Evolutionary conservation across 768 basidiomycete genomes (phyloP), one percentile per base, ranked within the genome.

Genomic region (Boletus barrowsii): DNA sequence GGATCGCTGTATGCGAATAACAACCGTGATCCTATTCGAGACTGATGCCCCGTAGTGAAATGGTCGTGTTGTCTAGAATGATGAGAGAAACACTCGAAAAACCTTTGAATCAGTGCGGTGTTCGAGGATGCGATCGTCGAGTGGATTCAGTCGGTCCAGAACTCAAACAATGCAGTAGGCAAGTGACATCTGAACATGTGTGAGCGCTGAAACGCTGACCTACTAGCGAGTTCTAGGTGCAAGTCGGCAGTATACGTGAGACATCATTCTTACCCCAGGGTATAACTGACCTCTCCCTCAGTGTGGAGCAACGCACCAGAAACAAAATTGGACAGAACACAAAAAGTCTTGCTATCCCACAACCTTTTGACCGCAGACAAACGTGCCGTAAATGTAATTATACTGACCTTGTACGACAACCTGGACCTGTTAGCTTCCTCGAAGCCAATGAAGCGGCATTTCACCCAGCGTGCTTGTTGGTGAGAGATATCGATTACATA

Each of bases 161-260:
- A 18, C 57, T 78, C 42, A 56, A 73, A 55, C 71, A 73, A 39
- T 79, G 76, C 42, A 63, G 73, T 13, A 70, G 71, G 74, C 67
- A 63, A 60, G 64, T 64, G 5, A 10, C 20, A 13, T 37, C 40
- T 55, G 18, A 1, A 9, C 33, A 10, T 14, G 22, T 17, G 10
- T 30, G 18, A 24, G 14, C 18, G 30, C 39, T 32, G 18, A 10
- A 45, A 54, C 26, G 18, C 33, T 33, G 35, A 39, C 44, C 24
- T 35, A 15, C 42, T 5, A 1, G 13, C 4, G 18, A 15, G 40
- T 30, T 42, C 42, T 47, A 77, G 77, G 55, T 78, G 76, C 59
- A 77, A 75, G 56, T 66, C 69, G 4, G 72, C 70, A 9, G 72
- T 76, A 20, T 78, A 77, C 60, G 76, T 76, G 64, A 70, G 75